These are phyloP conservation scores for Aspergillus sparsus DNA, from an alignment of 495 filamentous ascomycete genomes.

Conservation along the genomic window DNA sequence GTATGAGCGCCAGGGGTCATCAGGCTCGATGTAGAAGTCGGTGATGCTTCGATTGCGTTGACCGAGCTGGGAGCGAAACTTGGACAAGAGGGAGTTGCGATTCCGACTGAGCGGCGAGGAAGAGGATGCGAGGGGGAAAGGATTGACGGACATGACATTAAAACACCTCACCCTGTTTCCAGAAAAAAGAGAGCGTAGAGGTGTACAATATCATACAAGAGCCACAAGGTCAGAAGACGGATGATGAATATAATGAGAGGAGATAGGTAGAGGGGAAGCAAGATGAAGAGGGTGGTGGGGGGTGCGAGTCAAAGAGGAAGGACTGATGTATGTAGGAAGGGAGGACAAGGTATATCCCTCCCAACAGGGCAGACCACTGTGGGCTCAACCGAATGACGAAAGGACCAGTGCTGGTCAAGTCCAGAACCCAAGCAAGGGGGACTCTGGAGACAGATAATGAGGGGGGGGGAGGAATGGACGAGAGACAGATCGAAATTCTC, in stretches of 20 bases:
- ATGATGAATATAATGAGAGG: slow-evolving; percentile 6
- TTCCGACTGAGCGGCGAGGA: slow-evolving; percentile 46
- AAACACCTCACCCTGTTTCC: slow-evolving; percentile 38
- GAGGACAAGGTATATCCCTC: slow-evolving; percentile 5
- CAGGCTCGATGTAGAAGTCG: slow-evolving; percentile 73
- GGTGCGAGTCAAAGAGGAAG: slow-evolving; percentile 4
- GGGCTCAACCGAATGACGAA: slow-evolving; percentile 14
- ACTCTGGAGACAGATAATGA: slow-evolving; percentile 12
- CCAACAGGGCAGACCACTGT: neutral
- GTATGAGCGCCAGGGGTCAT: slow-evolving; percentile 89
- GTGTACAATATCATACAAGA: slow-evolving; percentile 8
- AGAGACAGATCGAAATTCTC: slow-evolving; percentile 22
- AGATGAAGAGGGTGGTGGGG: slow-evolving; percentile 2
- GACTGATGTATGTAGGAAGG: slow-evolving; percentile 1
- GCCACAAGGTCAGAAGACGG: slow-evolving; percentile 16
- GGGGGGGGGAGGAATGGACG: slow-evolving; percentile 22
- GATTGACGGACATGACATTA: slow-evolving; percentile 51
- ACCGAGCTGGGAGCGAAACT: slow-evolving; percentile 61
- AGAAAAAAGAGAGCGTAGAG: slow-evolving; percentile 33
- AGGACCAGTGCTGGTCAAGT: slow-evolving; percentile 5
- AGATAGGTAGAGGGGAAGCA: slow-evolving; percentile 5
- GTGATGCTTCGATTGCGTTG: slow-evolving; percentile 70
- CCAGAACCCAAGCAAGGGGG: slow-evolving; percentile 18
- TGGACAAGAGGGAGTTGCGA: slow-evolving; percentile 56
- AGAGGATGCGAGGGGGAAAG: slow-evolving; percentile 37